Percentiles rank a stretch among this genome's conserved stretches.
Conservation (phyloP, 2,329 filamentous ascomycete species). For the Penicillium sp. region DNA sequence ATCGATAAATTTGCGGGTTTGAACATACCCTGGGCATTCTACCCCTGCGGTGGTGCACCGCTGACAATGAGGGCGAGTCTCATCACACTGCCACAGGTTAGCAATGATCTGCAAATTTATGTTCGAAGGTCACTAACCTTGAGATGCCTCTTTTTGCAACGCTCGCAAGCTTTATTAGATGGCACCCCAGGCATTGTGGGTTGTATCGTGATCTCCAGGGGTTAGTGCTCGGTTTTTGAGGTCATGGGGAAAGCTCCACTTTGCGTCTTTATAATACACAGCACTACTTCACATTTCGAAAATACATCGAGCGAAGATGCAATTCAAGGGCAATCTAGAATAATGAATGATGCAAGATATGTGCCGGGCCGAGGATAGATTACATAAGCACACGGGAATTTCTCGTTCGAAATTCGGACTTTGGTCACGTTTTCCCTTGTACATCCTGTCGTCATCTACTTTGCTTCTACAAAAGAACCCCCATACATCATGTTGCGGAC, state of each 20-base stretch:
- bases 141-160: constrained; percentile 41
- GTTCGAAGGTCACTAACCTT: constrained; percentile 28
- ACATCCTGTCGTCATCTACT: constrained; percentile 10
- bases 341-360: constrained; percentile 3
- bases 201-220: not conserved
- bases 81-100: constrained; percentile 36
- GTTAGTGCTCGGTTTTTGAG: not conserved
- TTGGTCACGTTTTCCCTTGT: not conserved
- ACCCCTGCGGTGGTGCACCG: constrained; percentile 38
- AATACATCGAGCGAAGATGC: not conserved
- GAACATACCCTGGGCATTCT: constrained; percentile 44
- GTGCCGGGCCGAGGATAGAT: not conserved
- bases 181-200: constrained; percentile 39
- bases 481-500: constrained; percentile 5
- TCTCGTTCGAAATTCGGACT: constrained; percentile 2
- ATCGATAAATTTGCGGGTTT: constrained; percentile 45
- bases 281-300: constrained; percentile 3
- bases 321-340: not conserved
- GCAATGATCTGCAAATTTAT: not conserved
- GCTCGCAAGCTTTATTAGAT: constrained; percentile 41
- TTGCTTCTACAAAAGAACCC: not conserved
- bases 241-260: not conserved
- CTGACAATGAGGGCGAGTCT: constrained; percentile 39
- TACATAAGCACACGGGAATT: not conserved
- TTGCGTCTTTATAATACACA: not conserved